Conservation (phyloP, 805 yeast species). For the Debaryomyces tyrocola region DNA sequence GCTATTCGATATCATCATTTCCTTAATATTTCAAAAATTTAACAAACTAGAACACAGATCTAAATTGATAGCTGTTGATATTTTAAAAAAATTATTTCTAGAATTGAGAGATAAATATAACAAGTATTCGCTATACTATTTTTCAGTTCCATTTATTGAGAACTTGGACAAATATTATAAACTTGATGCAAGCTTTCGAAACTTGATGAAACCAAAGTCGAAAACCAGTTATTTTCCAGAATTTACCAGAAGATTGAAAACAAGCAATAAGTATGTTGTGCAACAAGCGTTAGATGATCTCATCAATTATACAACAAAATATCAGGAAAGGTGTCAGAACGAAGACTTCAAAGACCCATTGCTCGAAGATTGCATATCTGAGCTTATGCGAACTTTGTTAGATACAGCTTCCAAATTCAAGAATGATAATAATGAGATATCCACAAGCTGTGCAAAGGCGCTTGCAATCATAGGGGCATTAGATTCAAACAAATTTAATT, state of each 20-base stretch:
- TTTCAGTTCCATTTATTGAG: constrained; percentile 49
- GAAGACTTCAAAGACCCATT: constrained; percentile 38
- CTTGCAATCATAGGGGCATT: constrained; percentile 76
- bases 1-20: constrained; percentile 70
- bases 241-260: constrained; percentile 54
- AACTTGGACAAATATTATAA: constrained; percentile 30
- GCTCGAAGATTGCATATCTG: constrained; percentile 34
- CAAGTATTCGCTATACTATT: constrained; percentile 51
- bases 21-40: constrained; percentile 74
- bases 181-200: constrained; percentile 19
- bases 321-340: constrained; percentile 49
- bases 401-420: constrained; percentile 59
- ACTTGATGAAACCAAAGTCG: constrained; percentile 30
- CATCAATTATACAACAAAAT: constrained; percentile 48
- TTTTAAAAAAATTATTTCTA: constrained; percentile 40
- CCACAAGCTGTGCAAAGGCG: constrained; percentile 64
- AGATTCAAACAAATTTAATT: constrained; percentile 59
- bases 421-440: constrained; percentile 46
- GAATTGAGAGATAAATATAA: constrained; percentile 33
- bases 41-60: constrained; percentile 47
- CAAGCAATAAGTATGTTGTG: constrained; percentile 70
- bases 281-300: constrained; percentile 70
- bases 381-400: constrained; percentile 52
- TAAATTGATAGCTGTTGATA: constrained; percentile 49
- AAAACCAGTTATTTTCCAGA: constrained; percentile 45